Percentiles rank a stretch among this genome's conserved stretches.
phyloP scores from a whole-genome alignment of 345 rosid species.

The Capsella bursapastoris region DNA sequence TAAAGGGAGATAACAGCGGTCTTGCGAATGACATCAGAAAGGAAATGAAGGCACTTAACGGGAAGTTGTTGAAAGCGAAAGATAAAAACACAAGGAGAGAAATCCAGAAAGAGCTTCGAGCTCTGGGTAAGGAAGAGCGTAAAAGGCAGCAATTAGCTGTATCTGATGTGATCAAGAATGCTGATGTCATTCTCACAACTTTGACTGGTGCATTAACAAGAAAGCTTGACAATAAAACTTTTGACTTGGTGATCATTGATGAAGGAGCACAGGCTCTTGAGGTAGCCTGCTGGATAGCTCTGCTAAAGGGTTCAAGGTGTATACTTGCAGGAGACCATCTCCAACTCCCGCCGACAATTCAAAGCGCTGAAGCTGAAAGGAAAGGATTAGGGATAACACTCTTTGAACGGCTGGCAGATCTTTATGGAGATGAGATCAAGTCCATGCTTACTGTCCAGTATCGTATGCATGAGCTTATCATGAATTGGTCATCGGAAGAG shows the following conservation, averaged over 20 bases:
- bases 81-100: slow-evolving; percentile 81
- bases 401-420: slow-evolving; percentile 85
- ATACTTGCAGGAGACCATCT: slow-evolving; percentile 97
- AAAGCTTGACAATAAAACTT: slow-evolving; percentile 70
- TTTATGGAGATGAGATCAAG: slow-evolving; percentile 78
- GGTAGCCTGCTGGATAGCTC: slow-evolving; percentile 94
- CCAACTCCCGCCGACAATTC: slow-evolving; percentile 96
- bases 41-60: slow-evolving; percentile 94
- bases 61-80: slow-evolving; percentile 81
- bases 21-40: slow-evolving; percentile 91
- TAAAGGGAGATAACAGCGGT: slow-evolving; percentile 83
- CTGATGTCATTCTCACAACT: slow-evolving; percentile 84
- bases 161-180: slow-evolving; percentile 78
- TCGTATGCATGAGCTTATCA: slow-evolving; percentile 96
- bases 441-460: slow-evolving; percentile 96
- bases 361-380: slow-evolving; percentile 92
- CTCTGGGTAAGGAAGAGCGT: slow-evolving; percentile 86
- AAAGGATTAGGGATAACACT: slow-evolving; percentile 94
- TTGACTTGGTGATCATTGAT: slow-evolving; percentile 93
- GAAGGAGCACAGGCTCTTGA: slow-evolving; percentile 99
- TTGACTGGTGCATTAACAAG: slow-evolving; percentile 85
- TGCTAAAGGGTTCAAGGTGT: slow-evolving; percentile 89
- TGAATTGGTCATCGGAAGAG: slow-evolving; percentile 97
- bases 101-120: slow-evolving; percentile 85
- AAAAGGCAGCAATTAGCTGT: slow-evolving; percentile 98